Evolutionary conservation across 495 filamentous ascomycete genomes (phyloP).

Genomic region (Aspergillus carlsbadensis): DNA sequence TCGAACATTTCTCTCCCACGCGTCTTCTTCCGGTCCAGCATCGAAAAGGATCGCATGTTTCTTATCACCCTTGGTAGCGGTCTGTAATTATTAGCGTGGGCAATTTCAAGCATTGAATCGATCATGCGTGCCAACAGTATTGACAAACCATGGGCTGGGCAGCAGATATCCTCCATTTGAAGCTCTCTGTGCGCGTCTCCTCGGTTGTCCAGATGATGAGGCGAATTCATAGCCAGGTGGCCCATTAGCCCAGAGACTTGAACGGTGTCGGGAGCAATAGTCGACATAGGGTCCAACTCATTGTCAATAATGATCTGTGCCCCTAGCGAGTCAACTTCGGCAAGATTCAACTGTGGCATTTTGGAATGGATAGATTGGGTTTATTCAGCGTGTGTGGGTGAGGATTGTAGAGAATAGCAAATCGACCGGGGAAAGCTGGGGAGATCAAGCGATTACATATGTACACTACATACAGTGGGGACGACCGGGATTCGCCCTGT

Average conservation of each 20-base stretch:
- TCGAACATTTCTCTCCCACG: conserved; percentile 54
- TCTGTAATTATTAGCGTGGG: conserved; percentile 31
- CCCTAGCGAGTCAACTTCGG: conserved; percentile 49
- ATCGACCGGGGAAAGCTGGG: neutral
- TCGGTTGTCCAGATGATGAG: conserved; percentile 32
- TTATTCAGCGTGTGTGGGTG: neutral
- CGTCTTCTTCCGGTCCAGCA: conserved; percentile 56
- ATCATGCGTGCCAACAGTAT: conserved; percentile 47
- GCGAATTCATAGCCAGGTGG: conserved; percentile 33
- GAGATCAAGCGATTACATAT: too few relatives aligned
- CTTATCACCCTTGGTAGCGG: conserved; percentile 49
- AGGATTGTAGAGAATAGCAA: neutral
- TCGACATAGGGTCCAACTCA: conserved; percentile 58
- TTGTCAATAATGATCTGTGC: conserved; percentile 54
- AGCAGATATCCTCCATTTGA: conserved; percentile 58
- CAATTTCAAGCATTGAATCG: neutral
- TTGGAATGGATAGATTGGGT: neutral
- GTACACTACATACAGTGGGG: too few relatives aligned
- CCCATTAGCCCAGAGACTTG: conserved; percentile 43
- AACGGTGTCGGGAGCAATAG: conserved; percentile 47
- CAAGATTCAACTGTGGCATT: conserved; percentile 23
- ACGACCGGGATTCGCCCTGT: too few relatives aligned
- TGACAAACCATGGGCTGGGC: conserved; percentile 59
- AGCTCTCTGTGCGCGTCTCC: conserved; percentile 47
- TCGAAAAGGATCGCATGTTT: conserved; percentile 60